Conservation (phyloP, 1,139 yeast genomes). For the Casaregolazyma lundiana region DNA sequence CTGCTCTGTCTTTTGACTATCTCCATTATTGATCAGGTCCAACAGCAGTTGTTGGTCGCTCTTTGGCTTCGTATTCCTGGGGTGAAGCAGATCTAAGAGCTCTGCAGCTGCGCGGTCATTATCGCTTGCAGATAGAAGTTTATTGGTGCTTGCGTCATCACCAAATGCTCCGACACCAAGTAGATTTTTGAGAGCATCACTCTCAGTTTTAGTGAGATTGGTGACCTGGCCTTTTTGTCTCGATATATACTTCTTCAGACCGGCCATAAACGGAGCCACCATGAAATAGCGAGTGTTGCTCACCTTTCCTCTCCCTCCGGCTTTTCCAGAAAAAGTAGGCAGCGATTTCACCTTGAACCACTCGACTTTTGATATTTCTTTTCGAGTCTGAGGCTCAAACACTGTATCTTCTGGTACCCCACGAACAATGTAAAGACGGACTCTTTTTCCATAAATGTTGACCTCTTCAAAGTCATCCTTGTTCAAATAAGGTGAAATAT, state of each 20-base stretch:
- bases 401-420: constrained; percentile 72
- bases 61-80: constrained; percentile 8
- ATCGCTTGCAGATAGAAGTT: constrained; percentile 9
- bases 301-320: constrained; percentile 8
- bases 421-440: constrained; percentile 71
- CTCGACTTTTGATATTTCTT: constrained; percentile 66
- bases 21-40: constrained; percentile 26
- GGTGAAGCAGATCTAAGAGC: constrained; percentile 24
- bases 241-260: constrained; percentile 30
- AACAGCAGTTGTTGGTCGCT: constrained; percentile 28
- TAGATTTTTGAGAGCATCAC: constrained; percentile 32
- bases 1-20: constrained; percentile 14
- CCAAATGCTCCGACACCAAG: constrained; percentile 26
- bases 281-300: constrained; percentile 27
- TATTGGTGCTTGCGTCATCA: not conserved
- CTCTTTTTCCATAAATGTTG: constrained; percentile 77
- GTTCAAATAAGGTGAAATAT: constrained; percentile 61
- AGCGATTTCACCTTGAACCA: constrained; percentile 54
- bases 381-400: constrained; percentile 78
- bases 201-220: constrained; percentile 29
- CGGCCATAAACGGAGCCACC: constrained; percentile 38
- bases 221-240: constrained; percentile 31
- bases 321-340: constrained; percentile 36
- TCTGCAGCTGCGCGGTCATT: constrained; percentile 22
- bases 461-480: constrained; percentile 76